phyloP scores from a whole-genome alignment of 495 filamentous ascomycete species.

The Extremus antarcticus region DNA sequence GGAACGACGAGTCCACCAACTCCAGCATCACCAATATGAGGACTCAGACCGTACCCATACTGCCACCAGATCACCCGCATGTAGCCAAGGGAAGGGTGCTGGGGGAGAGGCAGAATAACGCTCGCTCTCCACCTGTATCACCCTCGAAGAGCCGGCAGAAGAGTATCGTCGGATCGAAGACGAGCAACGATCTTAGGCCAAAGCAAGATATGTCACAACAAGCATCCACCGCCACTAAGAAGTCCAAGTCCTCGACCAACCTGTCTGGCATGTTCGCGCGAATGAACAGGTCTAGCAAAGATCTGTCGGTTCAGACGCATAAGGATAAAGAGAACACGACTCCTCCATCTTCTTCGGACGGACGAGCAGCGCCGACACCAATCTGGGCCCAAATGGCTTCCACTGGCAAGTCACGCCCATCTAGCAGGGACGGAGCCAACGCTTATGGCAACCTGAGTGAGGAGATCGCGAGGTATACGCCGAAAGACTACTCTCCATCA shows the following conservation, averaged over 20 bases:
- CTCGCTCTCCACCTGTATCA: conserved; percentile 15
- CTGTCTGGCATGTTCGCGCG: conserved; percentile 53
- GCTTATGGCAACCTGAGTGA: conserved; percentile 34
- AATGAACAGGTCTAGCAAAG: conserved; percentile 47
- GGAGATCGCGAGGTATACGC: conserved; percentile 52
- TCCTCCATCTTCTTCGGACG: conserved; percentile 42
- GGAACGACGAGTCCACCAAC: neutral
- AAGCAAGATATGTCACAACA: conserved; percentile 40
- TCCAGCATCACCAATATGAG: neutral
- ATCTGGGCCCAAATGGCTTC: conserved; percentile 63
- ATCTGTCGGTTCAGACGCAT: conserved; percentile 31
- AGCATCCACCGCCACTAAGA: conserved; percentile 52
- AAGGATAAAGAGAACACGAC: conserved; percentile 75
- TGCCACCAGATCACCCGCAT: conserved; percentile 29
- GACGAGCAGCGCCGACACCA: conserved; percentile 43
- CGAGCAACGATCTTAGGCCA: conserved; percentile 29
- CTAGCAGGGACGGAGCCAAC: conserved; percentile 10
- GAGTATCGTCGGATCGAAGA: conserved; percentile 1
- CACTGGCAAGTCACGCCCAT: neutral
- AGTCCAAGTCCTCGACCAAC: conserved; percentile 74
- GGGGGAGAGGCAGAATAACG: conserved; percentile 17
- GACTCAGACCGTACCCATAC: conserved; percentile 16
- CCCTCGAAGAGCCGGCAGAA: conserved; percentile 8
- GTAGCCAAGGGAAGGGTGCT: conserved; percentile 17
- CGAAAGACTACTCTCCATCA: conserved; percentile 48